Conservation (phyloP, 2,329 filamentous ascomycete genomes). For the Penicillium sp. region DNA sequence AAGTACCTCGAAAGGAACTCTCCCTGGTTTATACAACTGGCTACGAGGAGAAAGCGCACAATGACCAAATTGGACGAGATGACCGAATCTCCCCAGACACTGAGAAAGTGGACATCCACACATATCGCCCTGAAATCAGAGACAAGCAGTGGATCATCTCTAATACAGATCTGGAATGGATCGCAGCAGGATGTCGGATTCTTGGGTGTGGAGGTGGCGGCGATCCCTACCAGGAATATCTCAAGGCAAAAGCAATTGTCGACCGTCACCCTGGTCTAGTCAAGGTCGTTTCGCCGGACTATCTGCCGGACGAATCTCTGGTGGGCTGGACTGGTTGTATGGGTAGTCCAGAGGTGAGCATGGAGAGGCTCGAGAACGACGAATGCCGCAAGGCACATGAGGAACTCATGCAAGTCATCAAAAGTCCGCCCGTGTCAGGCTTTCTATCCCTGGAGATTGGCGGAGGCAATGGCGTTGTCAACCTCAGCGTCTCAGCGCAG, state of each 20-base stretch:
- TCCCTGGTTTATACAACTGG: background rate
- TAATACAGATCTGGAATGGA: background rate
- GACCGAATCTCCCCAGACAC: background rate
- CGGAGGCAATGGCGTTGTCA: background rate
- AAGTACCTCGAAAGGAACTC: background rate
- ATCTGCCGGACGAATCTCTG: background rate
- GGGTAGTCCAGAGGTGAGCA: background rate
- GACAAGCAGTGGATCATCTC: background rate
- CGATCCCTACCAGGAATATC: background rate
- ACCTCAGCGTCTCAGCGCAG: conserved; percentile 26
- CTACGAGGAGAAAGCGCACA: background rate
- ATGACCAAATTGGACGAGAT: background rate
- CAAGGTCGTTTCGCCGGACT: background rate
- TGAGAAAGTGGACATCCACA: background rate
- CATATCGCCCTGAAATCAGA: background rate
- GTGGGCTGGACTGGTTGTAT: background rate
- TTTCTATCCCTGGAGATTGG: background rate
- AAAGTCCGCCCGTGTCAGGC: background rate
- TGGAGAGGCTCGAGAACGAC: background rate
- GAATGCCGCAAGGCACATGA: background rate
- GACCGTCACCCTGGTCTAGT: background rate
- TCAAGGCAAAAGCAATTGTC: background rate
- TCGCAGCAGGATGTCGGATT: background rate
- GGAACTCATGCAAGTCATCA: background rate
- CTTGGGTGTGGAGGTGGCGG: background rate